Base-by-base conservation (phyloP, 2,329 filamentous ascomycete species). In the Fragosphaeria purpurea region DNA sequence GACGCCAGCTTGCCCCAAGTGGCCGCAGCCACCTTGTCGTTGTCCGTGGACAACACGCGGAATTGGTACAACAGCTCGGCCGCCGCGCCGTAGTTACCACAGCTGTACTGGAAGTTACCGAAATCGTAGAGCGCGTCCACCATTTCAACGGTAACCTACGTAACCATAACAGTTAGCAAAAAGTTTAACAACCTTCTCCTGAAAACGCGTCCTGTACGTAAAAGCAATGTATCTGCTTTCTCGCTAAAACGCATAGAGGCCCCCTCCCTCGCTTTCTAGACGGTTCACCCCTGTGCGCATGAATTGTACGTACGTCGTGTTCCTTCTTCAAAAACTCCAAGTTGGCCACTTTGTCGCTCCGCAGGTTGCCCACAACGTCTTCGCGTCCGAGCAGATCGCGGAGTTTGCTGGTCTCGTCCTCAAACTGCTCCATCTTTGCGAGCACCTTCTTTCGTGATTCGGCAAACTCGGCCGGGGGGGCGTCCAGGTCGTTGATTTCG, bases 1-100 rank as follows among this genome's bases (percentile, higher is more conserved):
- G 85, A 94, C 47, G 91, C 93, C 55, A 98, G 80, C 75, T 96
- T 96, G 68, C 93, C 93, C 93, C 93, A 98, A 55, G 90, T 97
- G 53, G 93, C 93, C 50, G 87, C 86, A 52, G 88, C 82, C 59
- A 96, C 91, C 75, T 95, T 95, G 77, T 97, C 93, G 73, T 95
- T 95, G 70, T 98, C 93, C 61, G 91, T 98, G 51, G 91, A 96
- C 61, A 98, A 80, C 58, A 98, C 89, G 64, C 93, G 87, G 82
- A 97, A 98, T 67, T 95, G 88, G 74, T 96, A 97, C 48, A 98
- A 83, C 60, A 95, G 78, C 65, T 97, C 93, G 56, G 89, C 85
- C 35, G 93, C 91, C 60, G 86, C 85, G 50, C 75, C 82, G 70
- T 98, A 98, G 72, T 90, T 88, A 59, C 93, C 93, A 67, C 90